Base-by-base conservation (phyloP, 768 basidiomycete species). In the Suillus tomentosus region DNA sequence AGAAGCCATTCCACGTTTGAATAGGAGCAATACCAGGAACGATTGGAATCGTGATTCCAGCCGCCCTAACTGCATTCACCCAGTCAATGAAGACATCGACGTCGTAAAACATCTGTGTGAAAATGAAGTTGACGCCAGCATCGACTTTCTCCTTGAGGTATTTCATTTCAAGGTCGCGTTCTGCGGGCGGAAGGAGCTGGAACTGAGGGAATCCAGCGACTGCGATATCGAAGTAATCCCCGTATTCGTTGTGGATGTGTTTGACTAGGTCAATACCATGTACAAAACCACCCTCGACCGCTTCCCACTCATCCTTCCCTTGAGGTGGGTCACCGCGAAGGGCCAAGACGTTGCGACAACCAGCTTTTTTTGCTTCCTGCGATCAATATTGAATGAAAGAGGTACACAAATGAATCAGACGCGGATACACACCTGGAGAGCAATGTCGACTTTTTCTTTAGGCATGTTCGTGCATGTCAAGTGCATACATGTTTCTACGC, bases 381-480 rank as follows among this genome's bases (percentile, higher is more conserved):
- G 62, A 31, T 42, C 34, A 50, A 59, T 37, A n/a, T 39, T 54
- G 22, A 54, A n/a, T 39, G 53, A 31, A 54, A 63, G 45, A 36
- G 61, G 67, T 45, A 60, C 22, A 54, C 10, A 61, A 62, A 43
- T 27, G 39, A 51, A 62, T 58, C 62, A 42, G 48, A 48, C 48
- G 64, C 63, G 10, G 14, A 27, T 19, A 80, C 91, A 68, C 71
- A 98, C 96, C 74, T 83, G 79, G 53, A 99, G 79, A 39, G 96
- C 95, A 70, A 89, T 87, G 78, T 97, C 95, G 24, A 99, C 91
- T 74, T 99, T 98, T 75, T 92, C 90, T 72, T 84, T 83, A n/a
- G 95, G 94, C 95, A 99, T 97, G 79, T 96, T 97, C 58, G 97
- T 99, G 74, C 97, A 99, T 53, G 96, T 99, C 69, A 99, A 78